Percentiles rank a stretch among this genome's conserved stretches.
phyloP scores from a whole-genome alignment of 345 rosid species.

The Eucalyptus regnans region DNA sequence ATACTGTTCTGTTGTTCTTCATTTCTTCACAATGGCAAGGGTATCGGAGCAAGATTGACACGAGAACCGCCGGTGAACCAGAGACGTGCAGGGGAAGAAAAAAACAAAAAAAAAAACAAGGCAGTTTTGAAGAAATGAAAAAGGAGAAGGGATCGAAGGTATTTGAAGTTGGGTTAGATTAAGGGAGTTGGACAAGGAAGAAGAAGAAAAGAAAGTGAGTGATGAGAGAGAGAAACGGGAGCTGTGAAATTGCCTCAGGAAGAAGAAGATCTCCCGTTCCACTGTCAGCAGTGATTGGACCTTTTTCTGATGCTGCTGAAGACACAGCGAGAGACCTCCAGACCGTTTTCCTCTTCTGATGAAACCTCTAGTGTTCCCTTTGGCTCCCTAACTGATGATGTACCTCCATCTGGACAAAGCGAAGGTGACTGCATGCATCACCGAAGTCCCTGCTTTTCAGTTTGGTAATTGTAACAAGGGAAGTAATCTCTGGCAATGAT shows the following conservation, averaged over 20 bases:
- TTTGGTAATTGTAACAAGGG: too few species aligned
- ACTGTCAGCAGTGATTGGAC: conserved; percentile 8
- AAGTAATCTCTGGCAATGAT: too few species aligned
- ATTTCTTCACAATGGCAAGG: too few species aligned
- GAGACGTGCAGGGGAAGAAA: too few species aligned
- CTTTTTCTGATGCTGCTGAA: conserved; percentile 2
- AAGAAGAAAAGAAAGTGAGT: background rate
- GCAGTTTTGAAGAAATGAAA: background rate
- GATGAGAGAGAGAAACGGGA: background rate
- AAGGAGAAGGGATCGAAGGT: background rate
- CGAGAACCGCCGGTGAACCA: too few species aligned
- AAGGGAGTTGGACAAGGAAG: background rate
- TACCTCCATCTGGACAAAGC: too few species aligned
- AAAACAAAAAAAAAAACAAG: too few species aligned
- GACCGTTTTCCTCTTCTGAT: conserved; percentile 4
- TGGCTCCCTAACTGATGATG: too few species aligned
- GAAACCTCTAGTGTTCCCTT: too few species aligned
- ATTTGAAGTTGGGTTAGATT: background rate
- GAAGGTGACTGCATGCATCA: too few species aligned
- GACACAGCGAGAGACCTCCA: conserved; percentile 35
- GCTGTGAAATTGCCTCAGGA: conserved; percentile 18
- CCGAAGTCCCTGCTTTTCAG: too few species aligned
- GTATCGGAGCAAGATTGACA: background rate
- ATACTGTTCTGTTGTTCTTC: too few species aligned
- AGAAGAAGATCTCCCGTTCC: conserved; percentile 24